A percentile compares a stretch with the other conserved stretches of the same genome.
Evolutionary conservation across 2,329 filamentous ascomycete species (phyloP).

Genomic region (Diaporthe citri): DNA sequence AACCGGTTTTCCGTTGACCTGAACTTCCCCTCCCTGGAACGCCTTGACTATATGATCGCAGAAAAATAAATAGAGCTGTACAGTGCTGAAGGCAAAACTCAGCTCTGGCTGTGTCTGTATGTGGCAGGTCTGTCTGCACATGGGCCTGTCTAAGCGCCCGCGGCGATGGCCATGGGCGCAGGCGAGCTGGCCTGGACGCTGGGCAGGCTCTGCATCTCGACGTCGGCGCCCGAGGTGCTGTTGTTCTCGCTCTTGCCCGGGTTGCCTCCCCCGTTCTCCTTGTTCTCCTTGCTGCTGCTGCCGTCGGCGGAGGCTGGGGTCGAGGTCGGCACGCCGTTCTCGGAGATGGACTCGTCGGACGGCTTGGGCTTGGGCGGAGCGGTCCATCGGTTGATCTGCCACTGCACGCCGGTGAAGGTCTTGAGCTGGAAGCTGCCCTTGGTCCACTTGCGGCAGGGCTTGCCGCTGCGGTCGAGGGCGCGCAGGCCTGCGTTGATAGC

Average conservation of each 20-base stretch:
- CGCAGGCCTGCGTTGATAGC: slow-evolving; percentile 97
- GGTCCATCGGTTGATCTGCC: slow-evolving; percentile 87
- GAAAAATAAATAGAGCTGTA: background rate
- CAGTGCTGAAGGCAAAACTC: slow-evolving; percentile 13
- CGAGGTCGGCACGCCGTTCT: slow-evolving; percentile 61
- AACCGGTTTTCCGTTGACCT: slow-evolving; percentile 22
- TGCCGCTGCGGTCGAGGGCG: slow-evolving; percentile 90
- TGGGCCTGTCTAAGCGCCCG: slow-evolving; percentile 52
- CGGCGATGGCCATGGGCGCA: slow-evolving; percentile 60
- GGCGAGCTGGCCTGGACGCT: slow-evolving; percentile 67
- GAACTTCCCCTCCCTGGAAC: background rate
- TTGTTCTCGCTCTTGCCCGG: slow-evolving; percentile 57
- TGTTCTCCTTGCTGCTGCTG: slow-evolving; percentile 75
- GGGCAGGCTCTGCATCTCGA: slow-evolving; percentile 65
- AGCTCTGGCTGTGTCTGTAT: background rate
- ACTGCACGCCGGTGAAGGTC: slow-evolving; percentile 89
- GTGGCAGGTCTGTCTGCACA: background rate
- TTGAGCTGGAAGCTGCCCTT: slow-evolving; percentile 87
- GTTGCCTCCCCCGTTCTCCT: slow-evolving; percentile 62
- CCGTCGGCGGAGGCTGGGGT: slow-evolving; percentile 56
- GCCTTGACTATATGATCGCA: slow-evolving; percentile 28
- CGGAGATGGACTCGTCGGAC: slow-evolving; percentile 61
- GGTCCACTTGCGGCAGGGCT: slow-evolving; percentile 92
- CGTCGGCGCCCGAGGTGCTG: slow-evolving; percentile 56
- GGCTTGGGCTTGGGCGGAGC: slow-evolving; percentile 72